These are phyloP conservation scores for Phytophthora fragariaefolia DNA, from an alignment of 352 stramenopile species.

Conservation along the genomic window DNA sequence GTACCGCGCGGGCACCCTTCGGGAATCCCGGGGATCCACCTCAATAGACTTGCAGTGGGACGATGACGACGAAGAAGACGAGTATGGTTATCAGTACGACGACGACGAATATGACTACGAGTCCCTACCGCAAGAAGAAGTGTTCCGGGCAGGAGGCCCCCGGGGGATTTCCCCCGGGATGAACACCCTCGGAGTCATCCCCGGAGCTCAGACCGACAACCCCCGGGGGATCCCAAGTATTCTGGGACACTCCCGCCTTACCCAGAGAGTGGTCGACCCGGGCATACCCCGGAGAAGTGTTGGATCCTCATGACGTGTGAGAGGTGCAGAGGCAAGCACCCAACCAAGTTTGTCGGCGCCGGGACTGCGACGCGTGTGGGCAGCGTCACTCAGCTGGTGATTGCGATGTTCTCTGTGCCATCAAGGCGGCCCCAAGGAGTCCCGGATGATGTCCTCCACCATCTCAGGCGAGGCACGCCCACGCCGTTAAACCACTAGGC, in stretches of 20 bases:
- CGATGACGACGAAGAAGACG: neutral
- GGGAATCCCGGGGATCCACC: neutral
- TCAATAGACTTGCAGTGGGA: neutral
- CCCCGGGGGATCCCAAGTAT: too few species aligned
- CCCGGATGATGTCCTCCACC: neutral
- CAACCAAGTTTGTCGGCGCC: neutral
- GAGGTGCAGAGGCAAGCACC: conserved; percentile 4
- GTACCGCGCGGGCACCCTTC: neutral
- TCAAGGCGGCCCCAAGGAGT: neutral
- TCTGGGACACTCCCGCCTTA: neutral
- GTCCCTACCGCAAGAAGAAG: neutral
- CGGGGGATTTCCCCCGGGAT: neutral
- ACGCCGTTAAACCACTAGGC: conserved; percentile 28
- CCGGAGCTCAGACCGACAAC: too few species aligned
- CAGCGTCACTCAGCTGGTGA: neutral
- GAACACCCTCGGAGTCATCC: neutral
- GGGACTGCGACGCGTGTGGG: neutral
- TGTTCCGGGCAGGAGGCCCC: neutral
- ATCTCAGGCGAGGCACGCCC: neutral
- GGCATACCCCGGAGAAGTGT: neutral
- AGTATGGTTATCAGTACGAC: conserved; percentile 2
- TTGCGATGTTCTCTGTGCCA: neutral
- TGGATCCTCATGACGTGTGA: conserved; percentile 8
- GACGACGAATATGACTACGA: neutral
- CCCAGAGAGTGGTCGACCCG: neutral